phyloP scores from a whole-genome alignment of 371 early-diverging fungal species.

The Nematocida minor region DNA sequence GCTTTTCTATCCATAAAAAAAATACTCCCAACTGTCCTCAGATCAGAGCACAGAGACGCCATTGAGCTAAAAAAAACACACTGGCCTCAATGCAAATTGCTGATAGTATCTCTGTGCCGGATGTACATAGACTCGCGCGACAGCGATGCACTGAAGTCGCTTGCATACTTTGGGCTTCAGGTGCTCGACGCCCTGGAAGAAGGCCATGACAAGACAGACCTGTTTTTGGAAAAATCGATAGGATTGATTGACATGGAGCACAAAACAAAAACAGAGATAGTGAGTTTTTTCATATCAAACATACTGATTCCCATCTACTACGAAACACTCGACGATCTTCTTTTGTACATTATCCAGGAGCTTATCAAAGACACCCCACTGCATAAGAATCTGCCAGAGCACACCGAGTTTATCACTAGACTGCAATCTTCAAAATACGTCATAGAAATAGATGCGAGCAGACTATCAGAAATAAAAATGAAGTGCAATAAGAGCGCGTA shows the following conservation, averaged over 20 bases:
- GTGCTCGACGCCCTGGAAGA: conserved; percentile 37
- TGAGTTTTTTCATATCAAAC: conserved; percentile 6
- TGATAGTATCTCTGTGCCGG: not conserved
- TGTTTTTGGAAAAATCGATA: not conserved
- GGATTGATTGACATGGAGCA: conserved; percentile 3
- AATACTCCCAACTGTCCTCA: conserved; percentile 5
- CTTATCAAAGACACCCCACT: conserved; percentile 1
- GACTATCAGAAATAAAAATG: not conserved
- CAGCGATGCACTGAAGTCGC: not conserved
- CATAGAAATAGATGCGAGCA: conserved; percentile 2
- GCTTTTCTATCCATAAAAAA: conserved; percentile 5
- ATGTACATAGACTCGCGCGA: conserved; percentile 29
- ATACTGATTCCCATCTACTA: conserved; percentile 36
- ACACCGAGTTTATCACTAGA: not conserved
- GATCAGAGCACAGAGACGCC: not conserved
- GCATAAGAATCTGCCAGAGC: not conserved
- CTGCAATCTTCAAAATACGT: conserved; percentile 16
- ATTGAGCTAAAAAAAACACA: not conserved
- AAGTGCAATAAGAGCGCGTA: not conserved
- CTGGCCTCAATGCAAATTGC: conserved; percentile 3
- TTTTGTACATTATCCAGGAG: conserved; percentile 47
- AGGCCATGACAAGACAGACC: not conserved
- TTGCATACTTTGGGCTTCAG: conserved; percentile 16
- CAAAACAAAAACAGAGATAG: not conserved
- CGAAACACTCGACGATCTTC: conserved; percentile 27